phyloP scores from a whole-genome alignment of 495 filamentous ascomycete species.

The Hypomontagnella submonticulosa region DNA sequence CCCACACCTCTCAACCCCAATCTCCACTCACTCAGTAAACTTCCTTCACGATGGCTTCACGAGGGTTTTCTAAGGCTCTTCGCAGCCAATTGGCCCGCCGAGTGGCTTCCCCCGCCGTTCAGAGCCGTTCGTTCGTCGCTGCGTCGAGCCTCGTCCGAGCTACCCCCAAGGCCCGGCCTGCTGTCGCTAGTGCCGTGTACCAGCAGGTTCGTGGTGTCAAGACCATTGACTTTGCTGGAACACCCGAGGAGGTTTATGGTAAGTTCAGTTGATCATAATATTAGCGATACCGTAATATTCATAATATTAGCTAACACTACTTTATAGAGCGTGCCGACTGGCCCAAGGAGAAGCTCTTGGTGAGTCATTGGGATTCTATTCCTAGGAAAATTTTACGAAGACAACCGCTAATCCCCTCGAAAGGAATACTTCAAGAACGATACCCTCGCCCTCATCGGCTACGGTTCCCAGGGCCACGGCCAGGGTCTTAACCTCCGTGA shows the following conservation, averaged over 20 bases:
- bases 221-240: slow-evolving; percentile 94
- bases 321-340: slow-evolving; percentile 93
- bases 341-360: slow-evolving; percentile 95
- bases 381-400: slow-evolving; percentile 3
- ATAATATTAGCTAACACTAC: slow-evolving; percentile 20
- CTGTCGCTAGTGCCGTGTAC: slow-evolving; percentile 58
- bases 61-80: slow-evolving; percentile 83
- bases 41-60: slow-evolving; percentile 80
- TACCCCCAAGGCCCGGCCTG: slow-evolving; percentile 63
- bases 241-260: slow-evolving; percentile 93
- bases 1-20: slow-evolving; percentile 41
- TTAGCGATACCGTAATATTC: neutral
- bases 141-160: slow-evolving; percentile 69
- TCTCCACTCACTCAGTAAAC: slow-evolving; percentile 51
- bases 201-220: slow-evolving; percentile 82
- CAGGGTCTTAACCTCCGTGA: slow-evolving; percentile 99
- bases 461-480: slow-evolving; percentile 97
- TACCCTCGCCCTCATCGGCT: slow-evolving; percentile 98
- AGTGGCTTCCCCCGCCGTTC: slow-evolving; percentile 71
- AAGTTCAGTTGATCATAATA: slow-evolving; percentile 44
- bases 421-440: slow-evolving; percentile 99
- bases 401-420: slow-evolving; percentile 29
- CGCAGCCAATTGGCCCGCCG: slow-evolving; percentile 79
- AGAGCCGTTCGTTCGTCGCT: slow-evolving; percentile 75
- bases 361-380: slow-evolving; percentile 58